Conservation (phyloP, 2,329 filamentous ascomycete species). For the Macrophomina tecta region DNA sequence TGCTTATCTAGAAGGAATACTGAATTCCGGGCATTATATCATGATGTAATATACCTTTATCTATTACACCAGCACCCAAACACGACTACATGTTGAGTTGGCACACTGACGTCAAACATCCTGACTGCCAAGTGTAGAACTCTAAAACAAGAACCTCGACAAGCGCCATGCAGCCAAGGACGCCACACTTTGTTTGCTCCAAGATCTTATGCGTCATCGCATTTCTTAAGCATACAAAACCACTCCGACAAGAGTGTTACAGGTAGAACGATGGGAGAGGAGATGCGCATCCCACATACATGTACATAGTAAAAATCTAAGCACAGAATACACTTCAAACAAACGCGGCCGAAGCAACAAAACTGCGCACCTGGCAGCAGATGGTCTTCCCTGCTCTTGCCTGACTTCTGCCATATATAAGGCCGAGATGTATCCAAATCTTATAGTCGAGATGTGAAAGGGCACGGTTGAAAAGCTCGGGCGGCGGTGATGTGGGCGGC, state of each 20-base stretch:
- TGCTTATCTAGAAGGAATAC: too few species aligned
- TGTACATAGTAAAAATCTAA: background rate
- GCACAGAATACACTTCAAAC: background rate
- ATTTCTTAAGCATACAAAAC: conserved; percentile 9
- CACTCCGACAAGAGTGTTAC: background rate
- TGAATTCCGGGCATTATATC: too few species aligned
- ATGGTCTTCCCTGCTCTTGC: background rate
- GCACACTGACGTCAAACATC: too few species aligned
- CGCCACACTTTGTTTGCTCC: background rate
- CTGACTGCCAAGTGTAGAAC: background rate
- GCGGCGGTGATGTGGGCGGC: conserved; percentile 11
- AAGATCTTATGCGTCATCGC: conserved; percentile 15
- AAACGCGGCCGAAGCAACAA: background rate
- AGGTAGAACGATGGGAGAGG: background rate
- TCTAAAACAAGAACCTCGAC: background rate
- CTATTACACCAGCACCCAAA: background rate
- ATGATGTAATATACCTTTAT: too few species aligned
- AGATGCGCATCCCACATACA: background rate
- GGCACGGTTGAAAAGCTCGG: conserved; percentile 14
- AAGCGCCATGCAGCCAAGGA: background rate
- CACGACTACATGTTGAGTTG: too few species aligned
- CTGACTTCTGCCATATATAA: background rate
- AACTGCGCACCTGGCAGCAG: background rate
- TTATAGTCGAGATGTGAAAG: background rate
- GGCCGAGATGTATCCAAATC: background rate